Percentiles rank a stretch among this genome's conserved stretches.
Evolutionary conservation across 495 filamentous ascomycete species (phyloP).

Genomic region (Annulohypoxylon nitens): DNA sequence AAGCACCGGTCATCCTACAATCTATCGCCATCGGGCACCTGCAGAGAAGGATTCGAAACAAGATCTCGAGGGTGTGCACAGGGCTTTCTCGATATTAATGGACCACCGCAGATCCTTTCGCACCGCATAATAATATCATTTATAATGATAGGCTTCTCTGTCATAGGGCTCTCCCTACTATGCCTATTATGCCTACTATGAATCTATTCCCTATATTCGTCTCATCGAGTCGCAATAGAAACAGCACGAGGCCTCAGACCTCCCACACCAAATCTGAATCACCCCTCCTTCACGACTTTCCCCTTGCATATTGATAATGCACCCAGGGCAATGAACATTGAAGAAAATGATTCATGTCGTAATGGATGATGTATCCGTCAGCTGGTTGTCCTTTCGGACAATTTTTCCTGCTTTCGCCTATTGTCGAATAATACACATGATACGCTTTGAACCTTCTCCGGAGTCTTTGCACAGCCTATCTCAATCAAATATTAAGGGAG

Average conservation of each 20-base stretch:
- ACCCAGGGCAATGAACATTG: slow-evolving; percentile 38
- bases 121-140: slow-evolving; percentile 33
- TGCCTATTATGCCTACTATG: not conserved
- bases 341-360: slow-evolving; percentile 40
- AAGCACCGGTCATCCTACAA: slow-evolving; percentile 5
- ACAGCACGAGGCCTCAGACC: slow-evolving; percentile 39
- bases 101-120: slow-evolving; percentile 23
- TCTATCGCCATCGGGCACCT: slow-evolving; percentile 17
- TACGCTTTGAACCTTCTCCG: not conserved
- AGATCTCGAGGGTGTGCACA: slow-evolving; percentile 26
- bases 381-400: slow-evolving; percentile 4
- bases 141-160: slow-evolving; percentile 35
- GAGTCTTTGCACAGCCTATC: not conserved
- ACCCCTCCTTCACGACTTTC: slow-evolving; percentile 38
- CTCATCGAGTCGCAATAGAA: slow-evolving; percentile 39
- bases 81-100: slow-evolving; percentile 19
- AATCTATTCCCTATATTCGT: slow-evolving; percentile 34
- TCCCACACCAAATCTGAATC: slow-evolving; percentile 36
- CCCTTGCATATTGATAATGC: slow-evolving; percentile 46
- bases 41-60: slow-evolving; percentile 32
- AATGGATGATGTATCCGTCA: slow-evolving; percentile 32
- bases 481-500: slow-evolving; percentile 8
- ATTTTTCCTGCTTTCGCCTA: slow-evolving; percentile 2
- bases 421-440: not conserved
- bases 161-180: slow-evolving; percentile 6